A percentile compares a stretch with the other conserved stretches of the same genome.
phyloP scores from a whole-genome alignment of 139 green algal genomes.

The Marvania coccoides region DNA sequence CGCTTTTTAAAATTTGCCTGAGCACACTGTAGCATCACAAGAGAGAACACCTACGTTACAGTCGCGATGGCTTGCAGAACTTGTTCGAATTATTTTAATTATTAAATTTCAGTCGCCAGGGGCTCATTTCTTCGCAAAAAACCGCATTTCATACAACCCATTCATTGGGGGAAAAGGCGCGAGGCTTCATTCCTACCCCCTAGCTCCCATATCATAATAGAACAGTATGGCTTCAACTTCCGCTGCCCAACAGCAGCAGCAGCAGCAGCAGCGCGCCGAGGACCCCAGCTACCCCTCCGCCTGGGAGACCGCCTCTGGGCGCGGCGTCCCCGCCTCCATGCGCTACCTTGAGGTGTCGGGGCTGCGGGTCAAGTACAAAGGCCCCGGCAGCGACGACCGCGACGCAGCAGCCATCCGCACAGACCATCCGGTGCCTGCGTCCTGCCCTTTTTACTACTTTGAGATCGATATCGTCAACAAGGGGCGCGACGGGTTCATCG shows the following conservation, averaged over 20 bases:
- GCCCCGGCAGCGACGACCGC: slow-evolving; percentile 51
- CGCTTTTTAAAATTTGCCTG: too few species aligned
- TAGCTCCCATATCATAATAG: too few species aligned
- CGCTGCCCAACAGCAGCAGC: not conserved
- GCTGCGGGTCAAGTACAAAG: slow-evolving; percentile 37
- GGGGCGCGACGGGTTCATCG: slow-evolving; percentile 61
- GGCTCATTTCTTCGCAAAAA: too few species aligned
- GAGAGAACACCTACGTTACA: too few species aligned
- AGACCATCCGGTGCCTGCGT: slow-evolving; percentile 51
- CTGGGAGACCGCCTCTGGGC: slow-evolving; percentile 10
- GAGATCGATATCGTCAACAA: slow-evolving; percentile 59
- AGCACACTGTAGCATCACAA: too few species aligned
- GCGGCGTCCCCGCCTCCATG: not conserved
- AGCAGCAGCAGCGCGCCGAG: not conserved
- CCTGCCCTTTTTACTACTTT: slow-evolving; percentile 69
- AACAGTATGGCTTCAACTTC: too few species aligned
- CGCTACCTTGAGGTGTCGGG: slow-evolving; percentile 33
- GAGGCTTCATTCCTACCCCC: too few species aligned
- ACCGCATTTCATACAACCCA: too few species aligned
- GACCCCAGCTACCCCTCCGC: not conserved
- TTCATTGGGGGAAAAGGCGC: too few species aligned
- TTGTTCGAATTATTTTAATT: too few species aligned
- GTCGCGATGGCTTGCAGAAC: too few species aligned
- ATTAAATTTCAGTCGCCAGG: too few species aligned
- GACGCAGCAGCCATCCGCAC: slow-evolving; percentile 65